phyloP scores from a whole-genome alignment of 139 green algal genomes.

The Chlorella ohadii region DNA sequence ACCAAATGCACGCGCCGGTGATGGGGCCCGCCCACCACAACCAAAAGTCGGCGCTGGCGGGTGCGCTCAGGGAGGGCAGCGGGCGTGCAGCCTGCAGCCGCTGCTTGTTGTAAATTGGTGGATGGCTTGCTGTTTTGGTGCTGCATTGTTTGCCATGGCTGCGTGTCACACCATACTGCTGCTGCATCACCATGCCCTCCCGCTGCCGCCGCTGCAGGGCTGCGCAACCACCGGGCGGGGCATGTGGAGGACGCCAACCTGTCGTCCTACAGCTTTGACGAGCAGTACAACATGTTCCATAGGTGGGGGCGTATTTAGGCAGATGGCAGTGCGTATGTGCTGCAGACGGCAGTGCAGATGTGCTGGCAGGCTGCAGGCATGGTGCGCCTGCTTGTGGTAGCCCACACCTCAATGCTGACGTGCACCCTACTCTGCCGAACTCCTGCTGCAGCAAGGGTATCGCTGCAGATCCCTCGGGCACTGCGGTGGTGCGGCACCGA shows the following conservation, averaged over 20 bases:
- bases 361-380: no score
- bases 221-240: slow-evolving; percentile 85
- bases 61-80: neutral
- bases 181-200: neutral
- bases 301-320: slow-evolving; percentile 14
- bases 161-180: neutral
- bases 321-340: no score
- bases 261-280: slow-evolving; percentile 80
- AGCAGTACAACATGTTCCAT: slow-evolving; percentile 93
- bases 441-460: slow-evolving; percentile 16
- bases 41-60: slow-evolving; percentile 1
- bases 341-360: no score
- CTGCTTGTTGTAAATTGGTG: neutral
- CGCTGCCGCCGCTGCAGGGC: slow-evolving; percentile 12
- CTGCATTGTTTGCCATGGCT: neutral
- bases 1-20: slow-evolving; percentile 87
- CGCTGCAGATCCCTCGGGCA: slow-evolving; percentile 3
- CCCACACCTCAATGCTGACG: no score
- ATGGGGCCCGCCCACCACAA: slow-evolving; percentile 64
- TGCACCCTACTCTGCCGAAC: no score
- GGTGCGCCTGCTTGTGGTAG: no score
- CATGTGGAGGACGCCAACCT: slow-evolving; percentile 83
- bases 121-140: neutral
- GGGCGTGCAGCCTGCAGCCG: no score
- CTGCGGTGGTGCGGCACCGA: neutral